phyloP scores from a whole-genome alignment of 1,284 basidiomycete genomes.

The Moesziomyces sp. region DNA sequence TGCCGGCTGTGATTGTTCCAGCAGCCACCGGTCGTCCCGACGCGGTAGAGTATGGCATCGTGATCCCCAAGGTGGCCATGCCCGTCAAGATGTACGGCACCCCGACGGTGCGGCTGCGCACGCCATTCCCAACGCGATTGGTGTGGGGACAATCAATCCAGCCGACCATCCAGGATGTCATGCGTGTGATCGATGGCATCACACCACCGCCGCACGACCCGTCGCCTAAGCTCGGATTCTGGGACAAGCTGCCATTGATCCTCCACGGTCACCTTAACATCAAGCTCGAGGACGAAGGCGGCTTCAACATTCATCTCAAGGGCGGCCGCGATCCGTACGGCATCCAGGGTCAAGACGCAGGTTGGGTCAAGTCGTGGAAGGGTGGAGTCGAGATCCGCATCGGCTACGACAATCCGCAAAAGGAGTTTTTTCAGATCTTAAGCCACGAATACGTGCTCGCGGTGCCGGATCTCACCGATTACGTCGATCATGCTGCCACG shows the following conservation, averaged over 20 bases:
- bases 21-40: constrained; percentile 69
- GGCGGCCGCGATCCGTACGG: constrained; percentile 86
- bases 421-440: constrained; percentile 84
- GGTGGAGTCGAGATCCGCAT: constrained; percentile 80
- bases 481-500: constrained; percentile 70
- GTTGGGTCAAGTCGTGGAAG: constrained; percentile 88
- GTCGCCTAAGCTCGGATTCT: constrained; percentile 90
- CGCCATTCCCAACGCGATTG: constrained; percentile 78
- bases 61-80: constrained; percentile 91
- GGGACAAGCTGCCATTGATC: constrained; percentile 79
- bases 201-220: constrained; percentile 83
- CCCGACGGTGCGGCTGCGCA: constrained; percentile 74
- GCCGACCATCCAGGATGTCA: constrained; percentile 86
- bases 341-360: constrained; percentile 80
- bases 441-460: constrained; percentile 74
- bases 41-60: constrained; percentile 74
- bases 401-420: constrained; percentile 78
- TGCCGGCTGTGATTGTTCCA: constrained; percentile 61
- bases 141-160: constrained; percentile 91
- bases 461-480: constrained; percentile 69
- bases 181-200: constrained; percentile 83
- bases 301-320: constrained; percentile 76
- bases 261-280: constrained; percentile 85
- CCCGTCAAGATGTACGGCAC: constrained; percentile 91
- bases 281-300: constrained; percentile 75